A percentile compares a stretch with the other conserved stretches of the same genome.
Evolutionary conservation across 2,329 filamentous ascomycete genomes (phyloP).

Genomic region (Diplodia seriata): DNA sequence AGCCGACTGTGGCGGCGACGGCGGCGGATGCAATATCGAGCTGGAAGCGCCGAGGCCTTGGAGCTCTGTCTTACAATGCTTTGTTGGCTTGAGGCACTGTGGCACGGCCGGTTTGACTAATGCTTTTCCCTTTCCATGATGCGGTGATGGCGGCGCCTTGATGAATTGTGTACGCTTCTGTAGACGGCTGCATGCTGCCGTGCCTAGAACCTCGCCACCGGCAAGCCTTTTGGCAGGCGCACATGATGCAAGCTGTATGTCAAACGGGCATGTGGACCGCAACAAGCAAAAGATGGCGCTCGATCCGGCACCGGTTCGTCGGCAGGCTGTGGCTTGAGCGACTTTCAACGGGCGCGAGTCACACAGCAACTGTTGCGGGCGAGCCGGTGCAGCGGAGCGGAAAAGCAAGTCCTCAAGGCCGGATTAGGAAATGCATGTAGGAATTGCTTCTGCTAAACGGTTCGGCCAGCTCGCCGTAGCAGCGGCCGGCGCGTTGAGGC

Average conservation of each 20-base stretch:
- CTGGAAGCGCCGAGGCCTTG: not conserved
- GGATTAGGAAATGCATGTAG: not conserved
- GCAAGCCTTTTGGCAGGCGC: constrained; percentile 4
- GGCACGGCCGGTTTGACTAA: constrained; percentile 11
- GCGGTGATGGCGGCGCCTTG: constrained; percentile 15
- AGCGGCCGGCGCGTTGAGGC: not conserved
- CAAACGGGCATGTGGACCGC: constrained; percentile 14
- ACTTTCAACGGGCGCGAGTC: constrained; percentile 8
- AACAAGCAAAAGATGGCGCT: not conserved
- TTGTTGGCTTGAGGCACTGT: not conserved
- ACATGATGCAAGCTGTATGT: constrained; percentile 9
- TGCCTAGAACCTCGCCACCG: constrained; percentile 3
- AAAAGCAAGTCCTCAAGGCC: constrained; percentile 21
- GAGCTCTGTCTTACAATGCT: constrained; percentile 9
- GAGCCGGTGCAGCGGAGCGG: constrained; percentile 10
- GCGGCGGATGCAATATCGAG: constrained; percentile 16
- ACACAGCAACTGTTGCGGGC: constrained; percentile 12
- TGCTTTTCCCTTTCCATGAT: constrained; percentile 19
- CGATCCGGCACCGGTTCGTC: constrained; percentile 18
- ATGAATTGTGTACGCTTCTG: constrained; percentile 9
- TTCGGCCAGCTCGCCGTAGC: constrained; percentile 6
- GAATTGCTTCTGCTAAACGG: constrained; percentile 14
- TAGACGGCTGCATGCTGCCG: constrained; percentile 17
- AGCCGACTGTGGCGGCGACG: constrained; percentile 18
- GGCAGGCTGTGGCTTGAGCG: constrained; percentile 16